phyloP scores from a whole-genome alignment of 1,139 yeast species.

The Geotrichum australiense region DNA sequence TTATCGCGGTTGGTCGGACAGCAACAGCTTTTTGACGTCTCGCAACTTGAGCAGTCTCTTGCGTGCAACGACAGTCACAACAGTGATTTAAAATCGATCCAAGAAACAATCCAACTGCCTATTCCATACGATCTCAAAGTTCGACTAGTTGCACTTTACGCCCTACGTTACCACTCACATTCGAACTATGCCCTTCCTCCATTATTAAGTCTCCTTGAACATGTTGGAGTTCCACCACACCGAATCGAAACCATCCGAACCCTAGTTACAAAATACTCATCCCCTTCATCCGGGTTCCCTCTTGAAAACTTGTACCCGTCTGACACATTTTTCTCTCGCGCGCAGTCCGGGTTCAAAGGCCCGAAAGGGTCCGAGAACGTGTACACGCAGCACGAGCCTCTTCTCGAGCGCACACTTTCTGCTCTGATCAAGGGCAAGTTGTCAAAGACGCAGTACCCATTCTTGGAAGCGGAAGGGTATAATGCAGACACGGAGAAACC shows the following conservation, averaged over 20 bases:
- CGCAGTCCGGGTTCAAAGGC: conserved; percentile 41
- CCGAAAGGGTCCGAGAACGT: conserved; percentile 48
- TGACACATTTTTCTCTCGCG: conserved; percentile 38
- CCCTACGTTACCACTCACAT: conserved; percentile 53
- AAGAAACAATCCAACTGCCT: conserved; percentile 35
- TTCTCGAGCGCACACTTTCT: conserved; percentile 49
- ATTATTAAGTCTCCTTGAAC: conserved; percentile 36
- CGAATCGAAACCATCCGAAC: conserved; percentile 20
- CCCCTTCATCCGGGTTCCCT: conserved; percentile 39
- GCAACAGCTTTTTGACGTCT: conserved; percentile 66
- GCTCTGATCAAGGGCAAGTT: conserved; percentile 47
- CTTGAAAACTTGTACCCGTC: conserved; percentile 42
- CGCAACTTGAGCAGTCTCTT: conserved; percentile 83
- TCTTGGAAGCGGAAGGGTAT: conserved; percentile 36
- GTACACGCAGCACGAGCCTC: conserved; percentile 70
- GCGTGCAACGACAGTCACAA: conserved; percentile 59
- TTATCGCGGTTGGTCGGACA: conserved; percentile 61
- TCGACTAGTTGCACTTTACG: conserved; percentile 63
- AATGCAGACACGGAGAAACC: conserved; percentile 34
- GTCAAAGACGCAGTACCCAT: conserved; percentile 44
- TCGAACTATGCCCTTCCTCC: conserved; percentile 38
- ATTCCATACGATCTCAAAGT: conserved; percentile 39
- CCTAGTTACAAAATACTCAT: conserved; percentile 34
- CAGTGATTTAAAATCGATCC: conserved; percentile 43
- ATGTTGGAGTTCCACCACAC: conserved; percentile 32